Conservation (phyloP, 345 rosid species). For the Fremontodendron californicum region DNA sequence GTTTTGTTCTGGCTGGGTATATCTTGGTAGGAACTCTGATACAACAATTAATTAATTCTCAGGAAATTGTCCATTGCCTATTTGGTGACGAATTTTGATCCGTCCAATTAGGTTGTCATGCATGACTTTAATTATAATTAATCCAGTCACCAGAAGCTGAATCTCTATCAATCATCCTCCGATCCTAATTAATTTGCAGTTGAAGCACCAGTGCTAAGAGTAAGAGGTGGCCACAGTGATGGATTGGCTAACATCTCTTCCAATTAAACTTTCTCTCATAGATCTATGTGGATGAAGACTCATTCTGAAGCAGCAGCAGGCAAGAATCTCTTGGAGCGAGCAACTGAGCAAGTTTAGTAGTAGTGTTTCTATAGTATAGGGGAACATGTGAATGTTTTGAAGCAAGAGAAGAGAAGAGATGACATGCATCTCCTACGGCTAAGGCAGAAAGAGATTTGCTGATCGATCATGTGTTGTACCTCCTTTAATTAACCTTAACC, state of each 20-base stretch:
- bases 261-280: slow-evolving; percentile 55
- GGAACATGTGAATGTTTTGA: slow-evolving; percentile 82
- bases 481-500: slow-evolving; percentile 89
- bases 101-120: slow-evolving; percentile 31
- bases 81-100: slow-evolving; percentile 31
- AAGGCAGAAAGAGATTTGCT: slow-evolving; percentile 86
- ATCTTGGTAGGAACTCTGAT: slow-evolving; percentile 32
- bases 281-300: slow-evolving; percentile 39
- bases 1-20: slow-evolving; percentile 37
- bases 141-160: slow-evolving; percentile 59
- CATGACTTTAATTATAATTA: slow-evolving; percentile 62
- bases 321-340: slow-evolving; percentile 60
- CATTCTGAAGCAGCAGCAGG: slow-evolving; percentile 33
- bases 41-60: slow-evolving; percentile 26
- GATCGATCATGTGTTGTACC: slow-evolving; percentile 78
- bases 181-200: no score
- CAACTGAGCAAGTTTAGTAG: slow-evolving; percentile 83
- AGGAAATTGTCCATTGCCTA: slow-evolving; percentile 35
- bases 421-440: no score
- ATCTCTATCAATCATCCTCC: slow-evolving; percentile 60
- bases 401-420: slow-evolving; percentile 78
- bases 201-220: slow-evolving; percentile 39
- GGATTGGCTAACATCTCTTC: slow-evolving; percentile 62
- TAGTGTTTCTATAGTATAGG: slow-evolving; percentile 89
- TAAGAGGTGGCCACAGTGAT: slow-evolving; percentile 50